Conservation (phyloP, 495 filamentous ascomycete genomes). For the Letharia columbiana region DNA sequence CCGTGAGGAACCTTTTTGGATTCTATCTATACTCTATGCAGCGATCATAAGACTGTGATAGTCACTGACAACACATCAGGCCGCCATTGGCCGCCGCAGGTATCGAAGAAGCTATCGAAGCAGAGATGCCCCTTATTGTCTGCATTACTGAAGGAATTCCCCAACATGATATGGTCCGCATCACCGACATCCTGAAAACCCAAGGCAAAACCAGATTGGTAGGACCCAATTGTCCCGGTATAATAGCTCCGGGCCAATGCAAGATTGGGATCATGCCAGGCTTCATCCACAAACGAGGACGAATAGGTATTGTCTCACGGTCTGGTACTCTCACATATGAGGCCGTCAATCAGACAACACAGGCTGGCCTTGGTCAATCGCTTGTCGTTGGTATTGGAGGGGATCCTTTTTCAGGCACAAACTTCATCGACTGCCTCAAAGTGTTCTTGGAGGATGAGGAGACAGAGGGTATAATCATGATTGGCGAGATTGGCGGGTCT, state of each 20-base stretch:
- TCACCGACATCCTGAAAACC: constrained; percentile 95
- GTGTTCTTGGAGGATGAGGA: constrained; percentile 94
- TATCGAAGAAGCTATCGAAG: constrained; percentile 93
- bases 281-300: constrained; percentile 99
- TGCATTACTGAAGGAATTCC: constrained; percentile 99
- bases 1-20: constrained; percentile 51
- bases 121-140: constrained; percentile 87
- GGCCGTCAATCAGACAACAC: constrained; percentile 98
- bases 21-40: not conserved
- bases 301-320: constrained; percentile 95
- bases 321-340: constrained; percentile 99
- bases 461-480: constrained; percentile 99
- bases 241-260: constrained; percentile 96
- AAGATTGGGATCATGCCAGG: constrained; percentile 99
- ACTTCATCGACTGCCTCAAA: constrained; percentile 98
- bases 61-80: constrained; percentile 34
- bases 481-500: constrained; percentile 95
- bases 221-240: constrained; percentile 96
- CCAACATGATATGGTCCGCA: constrained; percentile 99
- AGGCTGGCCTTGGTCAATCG: constrained; percentile 91
- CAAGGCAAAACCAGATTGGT: constrained; percentile 94
- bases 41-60: not conserved
- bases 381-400: constrained; percentile 98
- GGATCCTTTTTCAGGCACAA: constrained; percentile 97
- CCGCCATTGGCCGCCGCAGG: constrained; percentile 84